Conservation (phyloP, 2,329 filamentous ascomycete genomes). For the Aspergillus quadricinctus region DNA sequence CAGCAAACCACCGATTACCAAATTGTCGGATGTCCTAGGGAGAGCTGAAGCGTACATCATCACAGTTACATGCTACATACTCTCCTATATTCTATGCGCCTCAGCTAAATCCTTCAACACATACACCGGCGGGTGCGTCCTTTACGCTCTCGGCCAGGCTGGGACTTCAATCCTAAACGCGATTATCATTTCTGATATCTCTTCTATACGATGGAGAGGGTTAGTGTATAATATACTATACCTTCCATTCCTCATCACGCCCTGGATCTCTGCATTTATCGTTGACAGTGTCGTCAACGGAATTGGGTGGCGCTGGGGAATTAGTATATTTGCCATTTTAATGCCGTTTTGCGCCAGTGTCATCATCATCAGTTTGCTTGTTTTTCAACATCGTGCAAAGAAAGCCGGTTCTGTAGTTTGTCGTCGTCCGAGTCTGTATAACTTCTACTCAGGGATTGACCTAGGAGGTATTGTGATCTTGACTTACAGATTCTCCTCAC, state of each 20-base stretch:
- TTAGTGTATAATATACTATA: slow-evolving; percentile 38
- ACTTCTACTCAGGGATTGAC: slow-evolving; percentile 34
- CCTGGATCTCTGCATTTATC: slow-evolving; percentile 41
- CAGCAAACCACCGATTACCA: slow-evolving; percentile 40
- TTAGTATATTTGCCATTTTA: slow-evolving; percentile 42
- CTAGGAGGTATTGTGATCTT: slow-evolving; percentile 45
- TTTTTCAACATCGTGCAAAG: slow-evolving; percentile 33
- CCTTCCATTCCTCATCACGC: slow-evolving; percentile 39
- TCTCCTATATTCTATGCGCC: slow-evolving; percentile 38
- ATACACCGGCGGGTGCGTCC: slow-evolving; percentile 36
- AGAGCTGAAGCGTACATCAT: slow-evolving; percentile 36
- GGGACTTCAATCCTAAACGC: slow-evolving; percentile 40
- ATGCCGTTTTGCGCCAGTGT: slow-evolving; percentile 36
- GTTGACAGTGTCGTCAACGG: slow-evolving; percentile 36
- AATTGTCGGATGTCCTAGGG: slow-evolving; percentile 42
- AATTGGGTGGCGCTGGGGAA: slow-evolving; percentile 45
- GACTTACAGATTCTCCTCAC: slow-evolving; percentile 44
- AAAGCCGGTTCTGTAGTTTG: slow-evolving; percentile 23
- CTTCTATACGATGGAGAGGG: slow-evolving; percentile 38
- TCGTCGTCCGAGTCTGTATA: slow-evolving; percentile 20
- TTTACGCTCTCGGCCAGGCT: slow-evolving; percentile 36
- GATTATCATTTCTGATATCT: slow-evolving; percentile 41
- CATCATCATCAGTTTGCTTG: slow-evolving; percentile 36
- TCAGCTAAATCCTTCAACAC: slow-evolving; percentile 31
- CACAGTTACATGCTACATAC: slow-evolving; percentile 31